Evolutionary conservation across 805 yeast genomes (phyloP), one percentile per base, ranked within the genome.

Genomic region (Saccharomycopsis amapae): DNA sequence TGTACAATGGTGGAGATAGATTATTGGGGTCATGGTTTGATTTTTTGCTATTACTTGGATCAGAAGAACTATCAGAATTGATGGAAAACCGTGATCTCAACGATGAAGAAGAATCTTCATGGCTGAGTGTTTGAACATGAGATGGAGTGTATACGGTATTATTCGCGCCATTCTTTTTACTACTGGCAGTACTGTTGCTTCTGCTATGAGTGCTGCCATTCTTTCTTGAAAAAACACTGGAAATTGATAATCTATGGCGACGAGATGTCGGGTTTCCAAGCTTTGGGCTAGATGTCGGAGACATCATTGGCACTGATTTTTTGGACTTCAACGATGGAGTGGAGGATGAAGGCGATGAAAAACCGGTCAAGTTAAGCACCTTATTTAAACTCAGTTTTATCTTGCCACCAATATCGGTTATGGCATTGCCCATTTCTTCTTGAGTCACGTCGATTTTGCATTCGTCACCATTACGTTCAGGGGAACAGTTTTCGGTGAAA

Each of bases 371-470:
- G 45, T 38, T 46, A 30, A 56, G 58, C 1, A 75, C 78, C 40
- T 67, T 68, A 4, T 72, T 63, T 3, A 79, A 56, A 22, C 75
- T 71, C 48, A 68, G 72, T 54, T 69, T 76, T 36, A 86, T 69
- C 45, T 80, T 70, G 42, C 77, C 73, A 5, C 88, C 89, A 40
- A 87, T 72, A 25, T n/a, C 95, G 95, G 30, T 73, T 2, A 87
- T 87, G 1, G 95, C 95, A 50, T 78, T 75, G 51, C 79, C 75
- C 5, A 85, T 72, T 49, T 87, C 95, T 47, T 79, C 81, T 39
- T 69, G 73, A 2, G 81, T 70, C 5, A 83, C 80, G 31, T 73
- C 73, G 42, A 81, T 78, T 55, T 69, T 75, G 65, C 62, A 35
- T 6, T 35, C 39, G 5, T 35, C 7, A 7, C 17, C 17, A 7